These are phyloP conservation scores for Colletotrichum tabaci DNA, from an alignment of 2,329 filamentous ascomycete species.

Conservation along the genomic window DNA sequence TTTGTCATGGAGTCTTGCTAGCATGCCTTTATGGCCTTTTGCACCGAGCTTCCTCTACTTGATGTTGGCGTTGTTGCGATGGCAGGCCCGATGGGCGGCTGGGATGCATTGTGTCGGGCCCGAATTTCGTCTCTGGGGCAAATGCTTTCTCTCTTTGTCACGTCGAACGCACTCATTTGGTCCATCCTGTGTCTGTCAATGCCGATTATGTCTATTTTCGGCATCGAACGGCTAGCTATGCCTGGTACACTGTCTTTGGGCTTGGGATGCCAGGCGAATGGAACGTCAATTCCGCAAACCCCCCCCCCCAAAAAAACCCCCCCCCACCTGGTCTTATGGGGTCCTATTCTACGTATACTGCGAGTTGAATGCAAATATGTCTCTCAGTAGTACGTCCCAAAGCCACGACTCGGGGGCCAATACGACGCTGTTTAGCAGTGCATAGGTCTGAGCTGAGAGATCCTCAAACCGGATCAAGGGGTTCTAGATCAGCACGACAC, in stretches of 20 bases:
- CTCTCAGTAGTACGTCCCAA: neutral
- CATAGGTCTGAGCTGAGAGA: conserved; percentile 22
- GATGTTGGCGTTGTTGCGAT: neutral
- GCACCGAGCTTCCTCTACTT: neutral
- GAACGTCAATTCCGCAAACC: neutral
- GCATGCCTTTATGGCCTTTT: neutral
- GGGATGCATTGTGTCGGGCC: neutral
- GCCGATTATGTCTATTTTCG: neutral
- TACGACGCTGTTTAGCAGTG: conserved; percentile 6
- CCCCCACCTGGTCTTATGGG: neutral
- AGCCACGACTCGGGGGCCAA: neutral
- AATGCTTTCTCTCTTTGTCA: neutral
- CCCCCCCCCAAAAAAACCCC: no score
- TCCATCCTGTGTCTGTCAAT: neutral
- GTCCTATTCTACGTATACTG: neutral
- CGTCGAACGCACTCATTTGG: neutral
- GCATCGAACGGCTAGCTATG: neutral
- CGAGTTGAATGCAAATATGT: neutral
- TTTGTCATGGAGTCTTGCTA: neutral
- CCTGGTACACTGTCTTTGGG: no score
- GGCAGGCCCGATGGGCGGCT: neutral
- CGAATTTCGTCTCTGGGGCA: conserved; percentile 20
- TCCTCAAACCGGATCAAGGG: conserved; percentile 18
- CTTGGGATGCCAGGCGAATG: neutral
- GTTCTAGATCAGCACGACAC: conserved; percentile 4